Base-by-base conservation (phyloP, 306 rosid genomes). In the Luffa aegyptiaca region DNA sequence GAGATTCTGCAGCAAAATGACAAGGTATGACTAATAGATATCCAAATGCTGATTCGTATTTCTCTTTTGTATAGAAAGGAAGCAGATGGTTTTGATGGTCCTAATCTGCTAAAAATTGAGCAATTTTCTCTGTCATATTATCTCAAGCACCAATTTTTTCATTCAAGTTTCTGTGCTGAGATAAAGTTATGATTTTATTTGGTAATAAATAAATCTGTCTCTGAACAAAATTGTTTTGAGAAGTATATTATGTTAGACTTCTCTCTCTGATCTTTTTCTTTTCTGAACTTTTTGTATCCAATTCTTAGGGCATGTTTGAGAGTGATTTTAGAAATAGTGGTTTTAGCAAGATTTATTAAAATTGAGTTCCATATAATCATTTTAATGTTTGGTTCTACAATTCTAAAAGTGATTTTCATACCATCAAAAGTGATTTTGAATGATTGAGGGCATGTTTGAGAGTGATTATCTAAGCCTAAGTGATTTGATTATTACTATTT, bases 1-100 rank as follows among this genome's bases (percentile, higher is more conserved):
- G 97, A 93, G 83, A 81, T 90, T 86, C 82, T 95, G 85, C 92
- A 65, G 87, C 85, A 79, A 86, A 89, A 87, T 71, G 99, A 95
- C 91, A 95, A 95, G 84, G 99, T 95, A 89, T 57, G 93, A 84
- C 56, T 64, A 82, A 69, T 8, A 18, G 20, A 31, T 49, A 37
- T 48, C 75, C 75, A 11, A n/a, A 58, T 75, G 55, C 63, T 49
- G 16, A 79, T 82, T 76, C 53, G 70, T 56, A 3, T 17, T 35
- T 68, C 35, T n/a, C 7, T 13, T 68, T 44, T 72, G 14, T 26
- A 26, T 31, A 73, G 44, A 21, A 49, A 46, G 46, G 42, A 39
- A 66, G 51, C 20, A 6, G 49, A 17, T 18, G 1, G 49, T 41
- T 17, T 68, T 68, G 75, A 68, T 68, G 49, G 75, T 68, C 45